Percentiles rank a stretch among this genome's conserved stretches.
These are phyloP conservation scores for Cladosporium sp. DNA, from an alignment of 2,329 filamentous ascomycete genomes.

Conservation along the genomic window DNA sequence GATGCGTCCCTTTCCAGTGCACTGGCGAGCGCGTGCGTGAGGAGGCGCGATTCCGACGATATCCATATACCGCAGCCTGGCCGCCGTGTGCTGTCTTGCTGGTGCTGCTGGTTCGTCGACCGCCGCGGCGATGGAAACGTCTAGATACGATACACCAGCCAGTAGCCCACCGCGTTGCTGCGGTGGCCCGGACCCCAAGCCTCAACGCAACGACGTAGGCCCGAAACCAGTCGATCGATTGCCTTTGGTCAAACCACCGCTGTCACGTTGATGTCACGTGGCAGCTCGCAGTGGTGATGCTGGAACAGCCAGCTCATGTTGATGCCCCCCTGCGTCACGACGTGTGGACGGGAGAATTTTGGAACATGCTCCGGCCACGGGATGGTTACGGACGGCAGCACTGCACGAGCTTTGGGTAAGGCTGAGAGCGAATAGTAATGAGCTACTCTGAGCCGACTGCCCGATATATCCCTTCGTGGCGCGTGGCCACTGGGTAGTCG, in stretches of 20 bases:
- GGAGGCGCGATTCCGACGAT: neutral
- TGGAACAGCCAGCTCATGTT: neutral
- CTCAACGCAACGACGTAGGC: slow-evolving; percentile 9
- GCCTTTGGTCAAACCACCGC: neutral
- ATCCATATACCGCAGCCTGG: neutral
- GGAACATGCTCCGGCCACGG: neutral
- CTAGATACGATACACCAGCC: neutral
- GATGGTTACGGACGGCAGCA: neutral
- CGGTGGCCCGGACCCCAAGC: slow-evolving; percentile 7
- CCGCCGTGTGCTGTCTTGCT: neutral
- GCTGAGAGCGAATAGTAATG: too few species aligned
- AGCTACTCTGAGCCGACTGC: neutral
- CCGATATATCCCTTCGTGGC: neutral
- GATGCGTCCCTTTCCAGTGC: neutral
- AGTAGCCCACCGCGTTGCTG: slow-evolving; percentile 2
- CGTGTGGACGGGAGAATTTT: slow-evolving; percentile 2
- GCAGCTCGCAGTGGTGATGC: neutral
- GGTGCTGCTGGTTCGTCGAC: neutral
- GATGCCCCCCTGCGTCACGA: neutral
- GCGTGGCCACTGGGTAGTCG: neutral
- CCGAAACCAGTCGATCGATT: slow-evolving; percentile 8
- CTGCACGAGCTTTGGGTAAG: too few species aligned
- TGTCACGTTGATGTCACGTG: slow-evolving; percentile 12
- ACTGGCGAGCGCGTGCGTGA: neutral
- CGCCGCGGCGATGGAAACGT: slow-evolving; percentile 4